Conservation (phyloP, 331 rosid genomes). For the Pyracantha coccinea region DNA sequence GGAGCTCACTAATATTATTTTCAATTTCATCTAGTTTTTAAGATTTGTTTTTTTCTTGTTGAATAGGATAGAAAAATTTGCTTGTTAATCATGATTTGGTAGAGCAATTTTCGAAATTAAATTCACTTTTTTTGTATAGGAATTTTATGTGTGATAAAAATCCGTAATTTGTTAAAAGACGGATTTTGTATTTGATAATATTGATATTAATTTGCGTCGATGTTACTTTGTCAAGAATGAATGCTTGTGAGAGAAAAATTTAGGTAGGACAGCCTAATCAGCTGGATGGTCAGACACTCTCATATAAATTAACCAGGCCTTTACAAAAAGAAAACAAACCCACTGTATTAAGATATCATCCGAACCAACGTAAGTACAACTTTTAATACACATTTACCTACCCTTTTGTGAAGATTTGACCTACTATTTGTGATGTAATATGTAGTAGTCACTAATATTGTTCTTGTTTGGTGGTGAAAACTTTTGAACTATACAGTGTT, state of each 20-base stretch:
- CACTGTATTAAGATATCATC: no score
- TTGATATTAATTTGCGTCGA: no score
- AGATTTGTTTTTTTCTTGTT: not conserved
- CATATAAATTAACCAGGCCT: no score
- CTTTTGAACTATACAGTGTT: not conserved
- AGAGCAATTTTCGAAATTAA: not conserved
- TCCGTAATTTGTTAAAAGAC: fast-evolving
- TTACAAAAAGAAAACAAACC: no score
- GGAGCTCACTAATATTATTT: not conserved
- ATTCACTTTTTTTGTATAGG: not conserved
- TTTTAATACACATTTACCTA: not conserved
- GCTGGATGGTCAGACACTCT: no score
- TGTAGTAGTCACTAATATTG: not conserved
- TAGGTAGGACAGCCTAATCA: fast-evolving
- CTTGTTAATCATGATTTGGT: slow-evolving; percentile 5
- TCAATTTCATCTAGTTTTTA: not conserved
- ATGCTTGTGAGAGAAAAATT: no score
- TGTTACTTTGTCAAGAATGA: no score
- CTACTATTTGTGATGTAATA: not conserved
- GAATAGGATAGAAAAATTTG: not conserved
- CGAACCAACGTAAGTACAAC: not conserved
- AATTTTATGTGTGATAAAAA: not conserved
- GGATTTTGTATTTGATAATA: no score
- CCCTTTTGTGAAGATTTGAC: not conserved
- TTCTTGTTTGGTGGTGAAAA: not conserved